Conservation (phyloP, 192 early-diverging fungal species). For the Coemansia sp. region DNA sequence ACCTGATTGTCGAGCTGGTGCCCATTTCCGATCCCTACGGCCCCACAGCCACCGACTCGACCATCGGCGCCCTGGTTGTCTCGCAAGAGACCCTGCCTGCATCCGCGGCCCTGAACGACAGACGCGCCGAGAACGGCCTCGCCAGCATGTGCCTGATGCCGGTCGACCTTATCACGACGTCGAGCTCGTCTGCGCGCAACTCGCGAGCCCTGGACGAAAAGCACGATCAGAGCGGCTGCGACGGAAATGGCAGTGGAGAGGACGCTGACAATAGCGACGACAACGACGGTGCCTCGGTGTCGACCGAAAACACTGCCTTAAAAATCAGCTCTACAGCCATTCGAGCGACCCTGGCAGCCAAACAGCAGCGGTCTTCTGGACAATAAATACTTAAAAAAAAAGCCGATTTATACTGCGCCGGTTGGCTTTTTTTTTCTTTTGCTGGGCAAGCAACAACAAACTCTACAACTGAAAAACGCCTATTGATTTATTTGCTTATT, state of each 20-base stretch:
- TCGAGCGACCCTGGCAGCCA: slow-evolving; percentile 46
- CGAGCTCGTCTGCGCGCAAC: too few relatives aligned
- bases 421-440: background rate
- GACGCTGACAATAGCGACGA: slow-evolving; percentile 23
- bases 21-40: slow-evolving; percentile 83
- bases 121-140: slow-evolving; percentile 57
- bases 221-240: too few relatives aligned
- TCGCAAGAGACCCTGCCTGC: slow-evolving; percentile 77
- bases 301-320: slow-evolving; percentile 47
- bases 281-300: slow-evolving; percentile 9
- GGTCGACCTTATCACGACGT: slow-evolving; percentile 64
- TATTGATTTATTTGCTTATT: too few relatives aligned
- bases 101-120: slow-evolving; percentile 73
- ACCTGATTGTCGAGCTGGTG: slow-evolving; percentile 52
- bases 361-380: slow-evolving; percentile 9
- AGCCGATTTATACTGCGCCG: too few relatives aligned
- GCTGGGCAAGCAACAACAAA: background rate
- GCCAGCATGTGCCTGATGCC: slow-evolving; percentile 59
- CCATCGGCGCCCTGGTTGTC: slow-evolving; percentile 76
- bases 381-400: too few relatives aligned
- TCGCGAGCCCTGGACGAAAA: too few relatives aligned
- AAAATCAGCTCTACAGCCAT: slow-evolving; percentile 83
- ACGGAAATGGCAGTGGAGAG: background rate
- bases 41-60: slow-evolving; percentile 70
- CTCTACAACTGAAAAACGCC: background rate